Conservation (phyloP, 768 basidiomycete species). For the Mycena sanguinolenta region DNA sequence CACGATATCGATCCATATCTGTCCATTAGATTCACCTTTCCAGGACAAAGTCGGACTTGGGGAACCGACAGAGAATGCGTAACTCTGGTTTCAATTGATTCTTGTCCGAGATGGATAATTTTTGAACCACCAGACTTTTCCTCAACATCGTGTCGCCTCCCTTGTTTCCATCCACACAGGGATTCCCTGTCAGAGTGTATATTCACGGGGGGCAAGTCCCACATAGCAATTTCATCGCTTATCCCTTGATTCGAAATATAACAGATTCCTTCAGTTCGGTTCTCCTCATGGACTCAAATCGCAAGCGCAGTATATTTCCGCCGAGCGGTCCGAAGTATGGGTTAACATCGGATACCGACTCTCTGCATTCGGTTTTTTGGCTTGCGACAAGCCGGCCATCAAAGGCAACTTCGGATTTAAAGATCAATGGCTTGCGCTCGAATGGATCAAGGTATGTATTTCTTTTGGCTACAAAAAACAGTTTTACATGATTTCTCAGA, state of each 20-base stretch:
- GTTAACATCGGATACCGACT: slow-evolving; percentile 85
- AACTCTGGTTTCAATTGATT: slow-evolving; percentile 32
- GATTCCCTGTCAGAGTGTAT: slow-evolving; percentile 78
- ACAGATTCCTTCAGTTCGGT: slow-evolving; percentile 83
- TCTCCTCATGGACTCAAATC: slow-evolving; percentile 73
- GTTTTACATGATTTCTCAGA: slow-evolving; percentile 24
- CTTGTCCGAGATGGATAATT: background rate
- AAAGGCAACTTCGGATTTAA: slow-evolving; percentile 88
- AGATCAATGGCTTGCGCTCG: slow-evolving; percentile 84
- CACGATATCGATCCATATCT: background rate
- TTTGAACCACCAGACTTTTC: slow-evolving; percentile 61
- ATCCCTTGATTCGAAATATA: background rate
- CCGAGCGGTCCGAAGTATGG: slow-evolving; percentile 76
- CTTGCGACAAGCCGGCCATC: slow-evolving; percentile 70
- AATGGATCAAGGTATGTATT: slow-evolving; percentile 64
- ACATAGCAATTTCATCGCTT: background rate
- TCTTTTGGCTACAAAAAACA: no score
- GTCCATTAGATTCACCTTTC: slow-evolving; percentile 56
- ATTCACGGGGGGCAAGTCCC: slow-evolving; percentile 78
- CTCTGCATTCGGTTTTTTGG: slow-evolving; percentile 83
- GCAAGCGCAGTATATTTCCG: slow-evolving; percentile 78
- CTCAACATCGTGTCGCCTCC: slow-evolving; percentile 76
- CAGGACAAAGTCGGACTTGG: slow-evolving; percentile 77
- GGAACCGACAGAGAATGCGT: slow-evolving; percentile 80
- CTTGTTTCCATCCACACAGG: slow-evolving; percentile 55